Percentiles rank a stretch among this genome's conserved stretches.
These are phyloP conservation scores for Endocalyx cinctus DNA, from an alignment of 2,329 filamentous ascomycete genomes.

Conservation along the genomic window DNA sequence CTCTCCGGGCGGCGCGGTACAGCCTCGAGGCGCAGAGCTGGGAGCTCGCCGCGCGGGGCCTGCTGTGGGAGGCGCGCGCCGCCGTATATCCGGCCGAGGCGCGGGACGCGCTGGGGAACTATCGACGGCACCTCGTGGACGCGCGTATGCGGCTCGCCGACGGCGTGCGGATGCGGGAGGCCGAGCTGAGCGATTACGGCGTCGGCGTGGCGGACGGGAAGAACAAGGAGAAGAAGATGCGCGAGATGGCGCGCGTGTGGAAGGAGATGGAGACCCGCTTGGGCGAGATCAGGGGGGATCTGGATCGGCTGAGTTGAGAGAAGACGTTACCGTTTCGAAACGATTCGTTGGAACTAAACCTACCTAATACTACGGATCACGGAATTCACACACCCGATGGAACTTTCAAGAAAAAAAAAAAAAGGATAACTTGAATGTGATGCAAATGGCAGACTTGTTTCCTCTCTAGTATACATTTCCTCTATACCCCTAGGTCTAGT, in stretches of 20 bases:
- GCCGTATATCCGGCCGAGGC: conserved; percentile 42
- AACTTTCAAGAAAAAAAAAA: too few relatives aligned
- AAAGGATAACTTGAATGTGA: too few relatives aligned
- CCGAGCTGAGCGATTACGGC: conserved; percentile 46
- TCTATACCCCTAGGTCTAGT: too few relatives aligned
- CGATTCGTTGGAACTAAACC: too few relatives aligned
- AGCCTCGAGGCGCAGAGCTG: conserved; percentile 39
- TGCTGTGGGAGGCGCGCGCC: conserved; percentile 29
- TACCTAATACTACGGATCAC: too few relatives aligned
- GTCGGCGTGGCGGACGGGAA: conserved; percentile 32
- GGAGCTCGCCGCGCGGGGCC: conserved; percentile 31
- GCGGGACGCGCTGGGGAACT: conserved; percentile 38
- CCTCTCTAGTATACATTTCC: too few relatives aligned
- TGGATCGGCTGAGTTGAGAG: conserved; percentile 30
- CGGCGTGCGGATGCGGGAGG: conserved; percentile 34
- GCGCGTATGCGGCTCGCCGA: conserved; percentile 42
- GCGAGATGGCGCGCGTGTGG: conserved; percentile 49
- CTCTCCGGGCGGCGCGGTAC: conserved; percentile 44
- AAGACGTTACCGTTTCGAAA: not conserved
- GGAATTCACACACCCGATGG: too few relatives aligned
- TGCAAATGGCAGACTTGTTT: too few relatives aligned
- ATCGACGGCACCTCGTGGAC: conserved; percentile 45
- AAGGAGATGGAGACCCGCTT: conserved; percentile 46
- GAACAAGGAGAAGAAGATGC: conserved; percentile 44
- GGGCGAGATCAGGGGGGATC: conserved; percentile 44